Evolutionary conservation across 352 stramenopile species (phyloP), one percentile per base, ranked within the genome.

Genomic region (Pythium myriotylum): DNA sequence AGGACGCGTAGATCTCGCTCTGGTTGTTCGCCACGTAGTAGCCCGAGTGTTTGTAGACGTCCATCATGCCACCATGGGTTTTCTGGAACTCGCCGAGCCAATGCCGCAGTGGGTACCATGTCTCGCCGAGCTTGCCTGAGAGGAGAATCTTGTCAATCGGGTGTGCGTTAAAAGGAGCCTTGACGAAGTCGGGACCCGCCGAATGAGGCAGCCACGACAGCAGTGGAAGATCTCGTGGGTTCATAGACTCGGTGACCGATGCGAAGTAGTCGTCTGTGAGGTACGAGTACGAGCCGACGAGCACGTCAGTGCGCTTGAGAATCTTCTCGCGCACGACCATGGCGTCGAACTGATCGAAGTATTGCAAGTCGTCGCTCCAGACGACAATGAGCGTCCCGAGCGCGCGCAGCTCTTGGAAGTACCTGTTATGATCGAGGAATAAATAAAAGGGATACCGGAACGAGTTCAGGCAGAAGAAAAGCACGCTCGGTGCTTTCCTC

Each of bases 391-490:
- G 69, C 42, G 78, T 91, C 22, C 84, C 84, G n/a, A 86, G 67
- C 19, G 69, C 66, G 6, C 84, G 78, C 35, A 92, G 54, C 42
- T 89, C 72, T 23, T 86, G 79, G 54, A 92, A 92, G 58, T 91
- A 89, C 19, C 65, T 62, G 43, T 65, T 81, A 65, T 89, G 72
- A 23, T 84, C 53, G 46, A 88, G 75, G 32, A 92, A 69, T 50
- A 89, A 58, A 61, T 82, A 72, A 72, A 90, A 83, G 13, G 73
- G 76, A 42, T 84, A 81, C 35, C 78, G 72, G 61, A 84, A 87
- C 59, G 77, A 91, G 60, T 84, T 89, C n/a, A 92, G 58, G 19
- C 84, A 92, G 54, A 92, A 92, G 45, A 92, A 68, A 42, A 92
- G 64, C 56, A 84, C 81, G 45, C 75, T 88, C 17, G 84, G 84